These are phyloP conservation scores for Toxoplasma gondii DNA, from an alignment of 169 alveolate species.

Conservation along the genomic window DNA sequence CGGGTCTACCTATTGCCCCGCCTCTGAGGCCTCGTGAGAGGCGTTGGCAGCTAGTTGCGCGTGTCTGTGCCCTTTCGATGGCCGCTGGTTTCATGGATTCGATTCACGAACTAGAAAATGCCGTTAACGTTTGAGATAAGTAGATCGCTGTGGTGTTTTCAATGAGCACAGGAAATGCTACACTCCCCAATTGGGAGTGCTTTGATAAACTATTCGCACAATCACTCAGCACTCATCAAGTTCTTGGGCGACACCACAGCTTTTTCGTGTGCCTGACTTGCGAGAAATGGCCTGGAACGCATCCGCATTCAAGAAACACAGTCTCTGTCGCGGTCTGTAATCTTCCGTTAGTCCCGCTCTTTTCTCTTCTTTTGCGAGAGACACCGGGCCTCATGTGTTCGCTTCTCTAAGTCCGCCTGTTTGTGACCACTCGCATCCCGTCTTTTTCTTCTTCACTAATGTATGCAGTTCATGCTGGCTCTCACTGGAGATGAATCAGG, in stretches of 20 bases:
- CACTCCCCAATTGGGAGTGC: too few relatives aligned
- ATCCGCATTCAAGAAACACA: not conserved
- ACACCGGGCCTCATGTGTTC: not conserved
- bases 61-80: too few relatives aligned
- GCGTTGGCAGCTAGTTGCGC: not conserved
- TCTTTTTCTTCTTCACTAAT: not conserved
- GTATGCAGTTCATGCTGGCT: slow-evolving; percentile 21
- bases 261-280: too few relatives aligned
- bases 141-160: too few relatives aligned
- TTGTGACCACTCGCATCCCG: not conserved
- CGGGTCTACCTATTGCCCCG: not conserved
- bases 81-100: too few relatives aligned
- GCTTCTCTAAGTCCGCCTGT: not conserved
- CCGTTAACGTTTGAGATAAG: too few relatives aligned
- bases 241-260: too few relatives aligned
- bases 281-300: too few relatives aligned
- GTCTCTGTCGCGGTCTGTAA: not conserved
- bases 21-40: not conserved
- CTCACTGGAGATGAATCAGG: slow-evolving; percentile 10
- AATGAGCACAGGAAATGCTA: too few relatives aligned
- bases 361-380: not conserved
- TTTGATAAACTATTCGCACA: too few relatives aligned
- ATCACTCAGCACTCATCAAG: too few relatives aligned
- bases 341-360: not conserved
- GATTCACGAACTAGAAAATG: too few relatives aligned